A percentile compares a stretch with the other conserved stretches of the same genome.
These are phyloP conservation scores for Dipteronia dyeriana DNA, from an alignment of 345 rosid genomes.

Conservation along the genomic window DNA sequence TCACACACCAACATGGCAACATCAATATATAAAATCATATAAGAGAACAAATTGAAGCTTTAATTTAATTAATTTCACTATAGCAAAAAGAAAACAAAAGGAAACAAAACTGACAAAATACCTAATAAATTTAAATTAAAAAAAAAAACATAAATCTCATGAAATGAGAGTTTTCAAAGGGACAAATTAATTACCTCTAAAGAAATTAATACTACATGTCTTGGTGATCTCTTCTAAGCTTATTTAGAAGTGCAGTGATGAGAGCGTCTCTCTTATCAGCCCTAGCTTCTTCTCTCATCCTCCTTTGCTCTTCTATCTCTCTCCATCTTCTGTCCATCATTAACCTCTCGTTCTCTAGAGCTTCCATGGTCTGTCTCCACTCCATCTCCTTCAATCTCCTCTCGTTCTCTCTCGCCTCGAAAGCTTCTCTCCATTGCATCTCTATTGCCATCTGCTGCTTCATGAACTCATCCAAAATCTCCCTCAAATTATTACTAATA, in stretches of 20 bases:
- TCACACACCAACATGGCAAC: background rate
- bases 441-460: conserved; percentile 81
- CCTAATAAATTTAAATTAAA: too few species aligned
- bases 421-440: conserved; percentile 83
- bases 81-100: background rate
- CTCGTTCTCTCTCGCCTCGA: conserved; percentile 73
- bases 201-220: conserved; percentile 34
- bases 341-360: conserved; percentile 81
- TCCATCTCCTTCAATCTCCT: conserved; percentile 78
- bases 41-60: conserved; percentile 18
- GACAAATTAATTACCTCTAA: conserved; percentile 35
- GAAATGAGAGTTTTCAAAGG: conserved; percentile 18
- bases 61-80: background rate
- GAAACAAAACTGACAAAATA: background rate
- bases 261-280: conserved; percentile 92
- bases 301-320: conserved; percentile 91
- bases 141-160: background rate
- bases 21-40: background rate
- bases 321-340: conserved; percentile 84
- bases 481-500: conserved; percentile 37
- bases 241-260: conserved; percentile 70
- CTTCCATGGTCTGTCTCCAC: conserved; percentile 88
- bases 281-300: conserved; percentile 83
- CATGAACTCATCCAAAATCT: conserved; percentile 74
- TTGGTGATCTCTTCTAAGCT: conserved; percentile 51